Percentiles rank a stretch among this genome's conserved stretches.
Conservation (phyloP, 305 asterid species). For the Solanum aculeatissimum region DNA sequence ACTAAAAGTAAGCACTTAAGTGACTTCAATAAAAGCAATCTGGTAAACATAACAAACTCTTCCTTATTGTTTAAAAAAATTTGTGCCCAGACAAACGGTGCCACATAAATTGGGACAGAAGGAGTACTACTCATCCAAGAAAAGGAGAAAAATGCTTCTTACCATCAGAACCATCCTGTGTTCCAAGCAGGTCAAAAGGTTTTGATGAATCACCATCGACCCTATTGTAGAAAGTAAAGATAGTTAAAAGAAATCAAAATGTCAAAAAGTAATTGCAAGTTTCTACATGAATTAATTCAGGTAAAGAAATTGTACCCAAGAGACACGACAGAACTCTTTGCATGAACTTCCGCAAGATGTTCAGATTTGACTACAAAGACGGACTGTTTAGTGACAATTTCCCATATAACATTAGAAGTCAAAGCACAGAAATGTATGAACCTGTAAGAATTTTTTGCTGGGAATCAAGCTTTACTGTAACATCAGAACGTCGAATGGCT, state of each 20-base stretch:
- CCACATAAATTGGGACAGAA: background rate
- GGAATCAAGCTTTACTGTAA: constrained; percentile 95
- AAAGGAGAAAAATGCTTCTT: background rate
- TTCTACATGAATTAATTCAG: background rate
- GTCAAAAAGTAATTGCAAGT: background rate
- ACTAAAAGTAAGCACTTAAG: background rate
- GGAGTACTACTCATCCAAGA: background rate
- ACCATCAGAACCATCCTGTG: constrained; percentile 64
- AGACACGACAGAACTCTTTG: constrained; percentile 40
- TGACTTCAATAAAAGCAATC: background rate
- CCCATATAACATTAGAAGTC: background rate
- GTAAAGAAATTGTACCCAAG: constrained; percentile 41
- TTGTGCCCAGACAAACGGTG: background rate
- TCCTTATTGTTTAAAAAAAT: background rate
- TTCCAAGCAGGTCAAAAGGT: constrained; percentile 71
- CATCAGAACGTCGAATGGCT: constrained; percentile 86
- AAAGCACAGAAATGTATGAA: constrained; percentile 13
- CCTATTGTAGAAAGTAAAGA: constrained; percentile 28
- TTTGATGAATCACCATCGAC: constrained; percentile 41
- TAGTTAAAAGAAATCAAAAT: background rate
- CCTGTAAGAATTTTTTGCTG: constrained; percentile 91
- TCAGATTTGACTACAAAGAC: constrained; percentile 64
- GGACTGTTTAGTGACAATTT: constrained; percentile 8
- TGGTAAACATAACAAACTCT: background rate
- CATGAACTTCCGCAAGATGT: constrained; percentile 78